phyloP scores from a whole-genome alignment of 2,329 filamentous ascomycete species.

The Davidsoniella neocaledoniae region DNA sequence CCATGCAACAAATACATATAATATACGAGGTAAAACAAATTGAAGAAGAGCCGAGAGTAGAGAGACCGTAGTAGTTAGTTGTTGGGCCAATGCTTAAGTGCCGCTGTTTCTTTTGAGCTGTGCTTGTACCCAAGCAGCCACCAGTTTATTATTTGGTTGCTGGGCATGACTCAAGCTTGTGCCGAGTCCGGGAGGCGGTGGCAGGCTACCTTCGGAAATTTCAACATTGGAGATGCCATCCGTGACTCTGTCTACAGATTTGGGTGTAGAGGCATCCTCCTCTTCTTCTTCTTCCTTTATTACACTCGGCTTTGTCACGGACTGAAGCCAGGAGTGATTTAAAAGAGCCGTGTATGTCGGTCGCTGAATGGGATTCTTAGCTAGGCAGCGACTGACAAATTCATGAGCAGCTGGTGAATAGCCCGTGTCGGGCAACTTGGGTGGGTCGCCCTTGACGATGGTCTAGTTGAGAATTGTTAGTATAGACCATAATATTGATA shows the following conservation, averaged over 20 bases:
- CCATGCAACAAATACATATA: too few relatives aligned
- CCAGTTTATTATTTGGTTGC: slow-evolving; percentile 54
- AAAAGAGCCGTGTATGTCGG: slow-evolving; percentile 87
- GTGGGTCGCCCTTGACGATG: slow-evolving; percentile 94
- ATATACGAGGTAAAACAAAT: too few relatives aligned
- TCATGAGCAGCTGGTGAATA: slow-evolving; percentile 69
- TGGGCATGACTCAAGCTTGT: slow-evolving; percentile 14
- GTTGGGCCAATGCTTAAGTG: neutral
- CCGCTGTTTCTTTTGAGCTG: slow-evolving; percentile 46
- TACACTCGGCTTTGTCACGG: slow-evolving; percentile 58
- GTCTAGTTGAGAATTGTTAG: slow-evolving; percentile 39
- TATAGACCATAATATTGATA: neutral
- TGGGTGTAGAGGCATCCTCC: slow-evolving; percentile 20
- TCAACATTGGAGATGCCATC: neutral
- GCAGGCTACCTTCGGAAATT: neutral
- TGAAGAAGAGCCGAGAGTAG: neutral
- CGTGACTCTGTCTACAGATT: slow-evolving; percentile 18
- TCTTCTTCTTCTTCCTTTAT: slow-evolving; percentile 57
- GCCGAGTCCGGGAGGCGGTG: neutral
- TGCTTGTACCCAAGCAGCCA: slow-evolving; percentile 66
- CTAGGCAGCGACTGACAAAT: slow-evolving; percentile 78
- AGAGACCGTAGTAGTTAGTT: neutral
- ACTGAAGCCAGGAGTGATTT: slow-evolving; percentile 72
- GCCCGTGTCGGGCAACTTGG: slow-evolving; percentile 59
- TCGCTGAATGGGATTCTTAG: slow-evolving; percentile 82